Evolutionary conservation across 306 rosid species (phyloP).

Genomic region (Pueraria montana): DNA sequence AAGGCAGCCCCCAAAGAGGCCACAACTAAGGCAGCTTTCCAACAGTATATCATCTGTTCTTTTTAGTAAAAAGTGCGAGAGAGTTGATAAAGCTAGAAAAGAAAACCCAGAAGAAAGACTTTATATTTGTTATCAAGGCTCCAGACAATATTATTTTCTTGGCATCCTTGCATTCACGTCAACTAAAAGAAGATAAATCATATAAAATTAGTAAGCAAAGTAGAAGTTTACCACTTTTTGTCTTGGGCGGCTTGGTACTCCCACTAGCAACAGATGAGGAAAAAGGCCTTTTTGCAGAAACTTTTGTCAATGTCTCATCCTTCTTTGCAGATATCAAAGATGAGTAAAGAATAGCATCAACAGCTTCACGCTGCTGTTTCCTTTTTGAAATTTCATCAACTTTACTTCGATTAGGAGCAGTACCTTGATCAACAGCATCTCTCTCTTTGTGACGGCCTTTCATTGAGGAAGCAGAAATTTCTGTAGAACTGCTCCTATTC

Average conservation of each 20-base stretch:
- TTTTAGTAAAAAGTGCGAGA: not conserved
- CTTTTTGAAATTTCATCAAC: slow-evolving; percentile 76
- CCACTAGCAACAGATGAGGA: slow-evolving; percentile 60
- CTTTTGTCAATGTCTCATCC: slow-evolving; percentile 59
- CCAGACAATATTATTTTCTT: slow-evolving; percentile 1
- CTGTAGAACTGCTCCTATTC: slow-evolving; percentile 50
- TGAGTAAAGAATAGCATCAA: slow-evolving; percentile 86
- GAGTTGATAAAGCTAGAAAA: slow-evolving; percentile 8
- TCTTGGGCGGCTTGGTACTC: slow-evolving; percentile 66
- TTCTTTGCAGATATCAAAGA: slow-evolving; percentile 85
- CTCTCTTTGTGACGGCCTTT: slow-evolving; percentile 54
- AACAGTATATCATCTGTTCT: not conserved
- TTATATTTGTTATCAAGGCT: slow-evolving; percentile 13
- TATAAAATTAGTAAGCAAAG: slow-evolving; percentile 45
- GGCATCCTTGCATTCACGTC: slow-evolving; percentile 37
- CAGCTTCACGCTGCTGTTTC: slow-evolving; percentile 93
- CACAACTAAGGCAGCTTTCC: too few relatives aligned
- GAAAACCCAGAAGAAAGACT: slow-evolving; percentile 7
- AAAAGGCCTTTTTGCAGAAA: slow-evolving; percentile 58
- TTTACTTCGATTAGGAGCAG: slow-evolving; percentile 53
- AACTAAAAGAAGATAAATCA: slow-evolving; percentile 38
- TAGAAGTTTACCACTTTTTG: slow-evolving; percentile 62
- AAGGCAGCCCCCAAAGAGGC: too few relatives aligned
- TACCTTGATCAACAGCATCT: slow-evolving; percentile 53
- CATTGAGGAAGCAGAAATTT: slow-evolving; percentile 54